phyloP scores from a whole-genome alignment of 192 early-diverging fungal species.

The Allomyces macrogynus region DNA sequence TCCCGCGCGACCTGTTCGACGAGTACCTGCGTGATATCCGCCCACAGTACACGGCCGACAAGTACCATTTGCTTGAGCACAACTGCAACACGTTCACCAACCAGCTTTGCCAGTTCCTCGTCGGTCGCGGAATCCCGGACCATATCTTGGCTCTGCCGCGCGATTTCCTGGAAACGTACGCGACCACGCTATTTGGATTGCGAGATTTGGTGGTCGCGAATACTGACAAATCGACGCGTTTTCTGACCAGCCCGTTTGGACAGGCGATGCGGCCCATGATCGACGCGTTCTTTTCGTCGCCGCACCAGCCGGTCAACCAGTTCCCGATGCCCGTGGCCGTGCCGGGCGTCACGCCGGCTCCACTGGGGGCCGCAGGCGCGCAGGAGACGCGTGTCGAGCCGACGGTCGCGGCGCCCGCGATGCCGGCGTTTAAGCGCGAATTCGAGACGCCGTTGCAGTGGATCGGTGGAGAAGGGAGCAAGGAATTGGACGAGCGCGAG shows the following conservation, averaged over 20 bases:
- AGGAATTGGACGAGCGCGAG: too few relatives aligned
- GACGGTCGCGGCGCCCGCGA: too few relatives aligned
- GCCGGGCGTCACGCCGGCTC: too few relatives aligned
- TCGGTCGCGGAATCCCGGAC: conserved; percentile 47
- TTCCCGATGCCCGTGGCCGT: too few relatives aligned
- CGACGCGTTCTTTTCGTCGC: conserved; percentile 29
- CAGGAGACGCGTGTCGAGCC: too few relatives aligned
- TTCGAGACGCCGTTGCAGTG: too few relatives aligned
- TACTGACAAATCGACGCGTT: not conserved
- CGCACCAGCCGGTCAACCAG: not conserved
- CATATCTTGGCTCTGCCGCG: conserved; percentile 54
- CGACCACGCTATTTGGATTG: too few relatives aligned
- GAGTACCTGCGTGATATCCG: conserved; percentile 49
- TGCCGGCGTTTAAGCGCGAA: too few relatives aligned
- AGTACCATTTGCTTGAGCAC: conserved; percentile 62
- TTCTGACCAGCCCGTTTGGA: conserved; percentile 27
- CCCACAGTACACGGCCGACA: conserved; percentile 31
- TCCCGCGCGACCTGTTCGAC: conserved; percentile 44
- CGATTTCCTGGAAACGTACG: conserved; percentile 36
- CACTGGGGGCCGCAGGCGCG: too few relatives aligned
- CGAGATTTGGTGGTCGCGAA: too few relatives aligned
- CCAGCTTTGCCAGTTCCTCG: conserved; percentile 59
- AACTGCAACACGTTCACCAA: conserved; percentile 73
- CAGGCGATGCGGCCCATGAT: conserved; percentile 43
- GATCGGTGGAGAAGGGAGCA: too few relatives aligned